phyloP scores from a whole-genome alignment of 345 rosid species.

The Rhodamnia rubescens region DNA sequence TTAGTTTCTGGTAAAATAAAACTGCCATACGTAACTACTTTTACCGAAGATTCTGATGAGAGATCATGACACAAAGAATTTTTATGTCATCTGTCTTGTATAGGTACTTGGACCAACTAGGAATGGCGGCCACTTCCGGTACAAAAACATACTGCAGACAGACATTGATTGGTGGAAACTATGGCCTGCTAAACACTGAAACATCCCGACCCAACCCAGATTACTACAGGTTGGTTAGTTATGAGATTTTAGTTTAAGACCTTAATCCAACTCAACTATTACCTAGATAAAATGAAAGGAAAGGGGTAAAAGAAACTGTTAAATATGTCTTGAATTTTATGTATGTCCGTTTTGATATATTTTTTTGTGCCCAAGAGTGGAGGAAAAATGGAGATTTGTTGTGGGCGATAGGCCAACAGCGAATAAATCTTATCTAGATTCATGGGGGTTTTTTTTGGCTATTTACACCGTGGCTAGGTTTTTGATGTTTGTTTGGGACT shows the following conservation, averaged over 20 bases:
- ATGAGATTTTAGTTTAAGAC: not conserved
- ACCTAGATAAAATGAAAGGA: not conserved
- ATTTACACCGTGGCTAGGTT: too few species aligned
- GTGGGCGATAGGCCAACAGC: too few species aligned
- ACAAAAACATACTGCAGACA: conserved; percentile 51
- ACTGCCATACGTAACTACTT: not conserved
- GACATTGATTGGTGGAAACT: conserved; percentile 45
- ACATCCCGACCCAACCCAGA: conserved; percentile 43
- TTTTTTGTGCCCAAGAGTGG: too few species aligned
- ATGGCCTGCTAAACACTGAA: conserved; percentile 34
- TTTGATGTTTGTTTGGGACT: too few species aligned
- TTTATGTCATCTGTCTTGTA: not conserved
- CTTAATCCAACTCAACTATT: not conserved
- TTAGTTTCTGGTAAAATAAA: conserved; percentile 41
- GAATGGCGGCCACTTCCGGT: conserved; percentile 35
- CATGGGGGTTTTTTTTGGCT: too few species aligned
- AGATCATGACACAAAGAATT: not conserved
- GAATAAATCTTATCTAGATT: too few species aligned
- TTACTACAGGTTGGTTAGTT: conserved; percentile 21
- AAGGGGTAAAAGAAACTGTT: not conserved
- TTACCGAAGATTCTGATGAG: not conserved
- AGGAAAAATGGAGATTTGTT: too few species aligned
- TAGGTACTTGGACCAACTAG: conserved; percentile 58
- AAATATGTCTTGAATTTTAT: too few species aligned
- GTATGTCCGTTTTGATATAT: too few species aligned